Evolutionary conservation across 2,329 filamentous ascomycete genomes (phyloP).

Genomic region (Lachnellula cervina): DNA sequence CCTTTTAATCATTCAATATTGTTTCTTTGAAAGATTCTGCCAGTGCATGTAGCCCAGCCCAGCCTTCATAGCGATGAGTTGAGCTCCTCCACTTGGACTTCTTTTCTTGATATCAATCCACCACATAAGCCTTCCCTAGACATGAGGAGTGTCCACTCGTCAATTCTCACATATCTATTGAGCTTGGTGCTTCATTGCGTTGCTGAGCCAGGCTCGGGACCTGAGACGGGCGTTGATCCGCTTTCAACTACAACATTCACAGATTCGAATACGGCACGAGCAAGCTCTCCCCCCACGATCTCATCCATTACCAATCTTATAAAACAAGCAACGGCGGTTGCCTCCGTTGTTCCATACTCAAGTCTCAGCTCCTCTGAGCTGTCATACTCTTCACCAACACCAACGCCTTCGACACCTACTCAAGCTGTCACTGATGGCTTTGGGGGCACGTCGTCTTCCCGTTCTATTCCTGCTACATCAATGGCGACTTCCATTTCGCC

Average conservation of each 20-base stretch:
- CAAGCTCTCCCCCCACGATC: background rate
- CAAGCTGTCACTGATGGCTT: background rate
- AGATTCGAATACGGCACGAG: constrained; percentile 2
- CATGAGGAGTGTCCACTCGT: constrained; percentile 16
- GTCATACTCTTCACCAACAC: background rate
- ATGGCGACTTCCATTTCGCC: background rate
- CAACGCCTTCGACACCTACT: background rate
- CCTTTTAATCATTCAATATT: constrained; percentile 17
- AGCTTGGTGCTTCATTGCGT: constrained; percentile 10
- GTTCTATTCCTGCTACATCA: background rate
- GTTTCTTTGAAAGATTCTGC: constrained; percentile 11
- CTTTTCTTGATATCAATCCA: constrained; percentile 6
- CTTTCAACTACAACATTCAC: background rate
- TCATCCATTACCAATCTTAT: background rate
- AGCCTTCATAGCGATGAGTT: constrained; percentile 21
- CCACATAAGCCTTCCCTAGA: constrained; percentile 8
- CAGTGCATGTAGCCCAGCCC: constrained; percentile 12
- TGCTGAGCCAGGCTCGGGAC: background rate
- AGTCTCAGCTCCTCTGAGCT: background rate
- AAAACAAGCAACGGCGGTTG: constrained; percentile 7
- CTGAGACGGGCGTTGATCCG: constrained; percentile 1
- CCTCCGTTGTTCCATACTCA: background rate
- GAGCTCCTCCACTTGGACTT: constrained; percentile 16
- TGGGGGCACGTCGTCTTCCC: background rate
- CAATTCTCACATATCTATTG: constrained; percentile 13